These are phyloP conservation scores for Calvatia gigantea DNA, from an alignment of 768 basidiomycete species.

Conservation along the genomic window DNA sequence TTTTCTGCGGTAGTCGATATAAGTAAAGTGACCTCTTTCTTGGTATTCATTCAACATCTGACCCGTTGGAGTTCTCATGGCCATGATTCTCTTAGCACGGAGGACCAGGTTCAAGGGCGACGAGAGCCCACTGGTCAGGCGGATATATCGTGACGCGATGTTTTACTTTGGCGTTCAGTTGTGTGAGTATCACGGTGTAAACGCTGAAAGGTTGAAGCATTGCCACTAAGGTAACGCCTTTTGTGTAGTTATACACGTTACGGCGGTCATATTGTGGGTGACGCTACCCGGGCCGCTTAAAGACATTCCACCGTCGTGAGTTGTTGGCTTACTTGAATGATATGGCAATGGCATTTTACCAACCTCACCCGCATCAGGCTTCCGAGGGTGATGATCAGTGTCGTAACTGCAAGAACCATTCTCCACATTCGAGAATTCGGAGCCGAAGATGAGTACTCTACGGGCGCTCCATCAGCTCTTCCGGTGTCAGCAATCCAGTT, in stretches of 20 bases:
- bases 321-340: too few species aligned
- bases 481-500: too few species aligned
- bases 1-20: too few species aligned
- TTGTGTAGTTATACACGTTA: not conserved
- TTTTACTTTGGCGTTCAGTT: not conserved
- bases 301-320: not conserved
- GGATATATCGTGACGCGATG: not conserved
- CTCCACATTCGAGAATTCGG: conserved; percentile 39
- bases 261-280: not conserved
- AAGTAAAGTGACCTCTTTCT: too few species aligned
- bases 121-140: not conserved
- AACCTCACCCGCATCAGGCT: not conserved
- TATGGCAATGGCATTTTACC: too few species aligned
- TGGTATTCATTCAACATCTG: too few species aligned
- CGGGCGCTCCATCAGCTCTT: too few species aligned
- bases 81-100: not conserved
- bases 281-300: not conserved
- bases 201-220: not conserved
- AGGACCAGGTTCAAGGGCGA: not conserved
- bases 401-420: conserved; percentile 12
- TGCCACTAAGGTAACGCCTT: too few species aligned
- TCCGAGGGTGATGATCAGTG: not conserved
- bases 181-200: not conserved
- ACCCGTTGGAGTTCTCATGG: conserved; percentile 1
- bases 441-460: conserved; percentile 34